Evolutionary conservation across 805 yeast species (phyloP).

Genomic region (Candida ulmi): DNA sequence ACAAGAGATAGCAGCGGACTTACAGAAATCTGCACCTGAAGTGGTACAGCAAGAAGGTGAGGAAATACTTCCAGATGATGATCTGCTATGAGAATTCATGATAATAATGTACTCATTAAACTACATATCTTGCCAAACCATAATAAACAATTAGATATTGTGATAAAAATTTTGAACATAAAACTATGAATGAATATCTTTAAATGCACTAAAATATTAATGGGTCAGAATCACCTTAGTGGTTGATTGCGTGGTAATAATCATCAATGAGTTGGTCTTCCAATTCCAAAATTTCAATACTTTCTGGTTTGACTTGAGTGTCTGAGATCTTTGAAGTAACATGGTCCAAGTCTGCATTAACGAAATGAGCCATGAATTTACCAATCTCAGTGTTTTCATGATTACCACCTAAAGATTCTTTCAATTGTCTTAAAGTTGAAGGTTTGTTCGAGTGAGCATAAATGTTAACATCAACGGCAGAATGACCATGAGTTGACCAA

Average conservation of each 20-base stretch:
- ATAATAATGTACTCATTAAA: too few species aligned
- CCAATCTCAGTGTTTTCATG: slow-evolving; percentile 89
- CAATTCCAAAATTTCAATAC: slow-evolving; percentile 2
- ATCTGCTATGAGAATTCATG: too few species aligned
- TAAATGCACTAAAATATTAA: too few species aligned
- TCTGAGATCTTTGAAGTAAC: slow-evolving; percentile 46
- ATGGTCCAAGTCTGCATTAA: slow-evolving; percentile 38
- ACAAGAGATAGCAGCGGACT: slow-evolving; percentile 55
- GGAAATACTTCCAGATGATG: slow-evolving; percentile 1
- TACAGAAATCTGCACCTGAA: slow-evolving; percentile 30
- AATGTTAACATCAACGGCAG: slow-evolving; percentile 92
- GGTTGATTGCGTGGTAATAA: slow-evolving; percentile 1
- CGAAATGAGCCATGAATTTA: slow-evolving; percentile 53
- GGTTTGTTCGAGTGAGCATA: slow-evolving; percentile 69
- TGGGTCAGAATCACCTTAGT: too few species aligned
- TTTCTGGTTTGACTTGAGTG: slow-evolving; percentile 36
- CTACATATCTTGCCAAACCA: too few species aligned
- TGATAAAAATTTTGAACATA: too few species aligned
- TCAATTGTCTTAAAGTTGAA: slow-evolving; percentile 32
- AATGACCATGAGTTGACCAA: slow-evolving; percentile 96
- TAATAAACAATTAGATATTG: too few species aligned
- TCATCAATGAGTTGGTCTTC: slow-evolving; percentile 1
- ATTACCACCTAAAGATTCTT: slow-evolving; percentile 60
- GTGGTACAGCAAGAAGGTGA: slow-evolving; percentile 10
- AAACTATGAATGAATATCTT: too few species aligned